Conservation (phyloP, 306 rosid genomes). For the Cucurbita maxima region DNA sequence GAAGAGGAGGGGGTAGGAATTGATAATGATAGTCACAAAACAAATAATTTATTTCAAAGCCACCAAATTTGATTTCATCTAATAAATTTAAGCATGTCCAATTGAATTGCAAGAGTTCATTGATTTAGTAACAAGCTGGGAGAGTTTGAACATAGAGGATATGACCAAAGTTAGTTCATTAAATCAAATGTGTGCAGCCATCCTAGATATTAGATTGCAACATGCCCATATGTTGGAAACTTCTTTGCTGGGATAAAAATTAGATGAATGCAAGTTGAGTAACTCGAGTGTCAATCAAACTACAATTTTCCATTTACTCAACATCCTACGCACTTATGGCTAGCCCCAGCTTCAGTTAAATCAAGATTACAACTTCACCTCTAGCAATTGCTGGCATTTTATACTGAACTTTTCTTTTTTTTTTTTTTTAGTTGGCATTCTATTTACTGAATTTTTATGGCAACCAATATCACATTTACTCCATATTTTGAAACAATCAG, state of each 20-base stretch:
- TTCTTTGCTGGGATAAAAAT: neutral
- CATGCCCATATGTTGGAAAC: neutral
- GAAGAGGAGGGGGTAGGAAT: neutral
- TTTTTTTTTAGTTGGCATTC: neutral
- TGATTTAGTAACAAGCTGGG: neutral
- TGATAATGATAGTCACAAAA: neutral
- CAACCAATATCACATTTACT: neutral
- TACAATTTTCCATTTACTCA: neutral
- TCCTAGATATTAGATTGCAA: neutral
- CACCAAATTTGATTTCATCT: neutral
- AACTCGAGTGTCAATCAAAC: neutral
- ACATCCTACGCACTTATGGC: neutral
- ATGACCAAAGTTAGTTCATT: neutral
- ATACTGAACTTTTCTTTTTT: neutral
- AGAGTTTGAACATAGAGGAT: neutral
- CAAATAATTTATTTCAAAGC: neutral
- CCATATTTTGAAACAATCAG: neutral
- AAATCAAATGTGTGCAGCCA: neutral
- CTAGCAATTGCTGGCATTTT: neutral
- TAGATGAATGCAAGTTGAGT: neutral
- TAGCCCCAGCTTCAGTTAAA: constrained; percentile 1
- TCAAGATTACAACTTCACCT: neutral
- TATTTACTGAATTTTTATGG: neutral
- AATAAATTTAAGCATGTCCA: neutral
- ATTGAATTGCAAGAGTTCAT: neutral